phyloP scores from a whole-genome alignment of 306 rosid species.

The Trifolium repens region DNA sequence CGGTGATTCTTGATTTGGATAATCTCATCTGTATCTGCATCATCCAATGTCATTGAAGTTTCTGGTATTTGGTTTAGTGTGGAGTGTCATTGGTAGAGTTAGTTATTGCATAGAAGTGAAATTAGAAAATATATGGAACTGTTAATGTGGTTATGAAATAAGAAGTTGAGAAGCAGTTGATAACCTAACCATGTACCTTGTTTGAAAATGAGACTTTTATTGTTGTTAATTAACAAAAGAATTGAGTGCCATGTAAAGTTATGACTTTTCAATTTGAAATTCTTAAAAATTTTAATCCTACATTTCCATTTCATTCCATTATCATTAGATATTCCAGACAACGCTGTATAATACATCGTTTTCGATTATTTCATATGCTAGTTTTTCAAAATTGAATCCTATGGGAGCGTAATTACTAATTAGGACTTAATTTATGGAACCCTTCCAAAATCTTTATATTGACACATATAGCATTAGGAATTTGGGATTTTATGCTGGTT shows the following conservation, averaged over 20 bases:
- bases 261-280: neutral
- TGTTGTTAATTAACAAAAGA: neutral
- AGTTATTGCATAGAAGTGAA: neutral
- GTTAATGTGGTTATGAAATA: slow-evolving; percentile 13
- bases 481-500: slow-evolving; percentile 20
- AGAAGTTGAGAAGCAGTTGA: slow-evolving; percentile 1
- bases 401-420: slow-evolving; percentile 25
- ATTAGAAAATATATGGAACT: slow-evolving; percentile 2
- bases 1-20: neutral
- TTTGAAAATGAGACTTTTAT: slow-evolving; percentile 12
- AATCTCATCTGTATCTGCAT: neutral
- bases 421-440: slow-evolving; percentile 6
- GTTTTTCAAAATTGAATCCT: neutral
- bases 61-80: neutral
- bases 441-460: neutral
- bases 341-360: neutral
- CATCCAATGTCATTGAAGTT: neutral
- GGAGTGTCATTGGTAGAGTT: neutral
- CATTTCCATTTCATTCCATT: slow-evolving; percentile 1
- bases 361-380: slow-evolving; percentile 2
- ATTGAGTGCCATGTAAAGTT: neutral
- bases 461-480: neutral
- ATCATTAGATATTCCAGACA: slow-evolving; percentile 12
- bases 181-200: neutral
- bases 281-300: neutral